A percentile compares a stretch with the other conserved stretches of the same genome.
Evolutionary conservation across 768 basidiomycete genomes (phyloP).

Genomic region (Fomitopsis serialis): DNA sequence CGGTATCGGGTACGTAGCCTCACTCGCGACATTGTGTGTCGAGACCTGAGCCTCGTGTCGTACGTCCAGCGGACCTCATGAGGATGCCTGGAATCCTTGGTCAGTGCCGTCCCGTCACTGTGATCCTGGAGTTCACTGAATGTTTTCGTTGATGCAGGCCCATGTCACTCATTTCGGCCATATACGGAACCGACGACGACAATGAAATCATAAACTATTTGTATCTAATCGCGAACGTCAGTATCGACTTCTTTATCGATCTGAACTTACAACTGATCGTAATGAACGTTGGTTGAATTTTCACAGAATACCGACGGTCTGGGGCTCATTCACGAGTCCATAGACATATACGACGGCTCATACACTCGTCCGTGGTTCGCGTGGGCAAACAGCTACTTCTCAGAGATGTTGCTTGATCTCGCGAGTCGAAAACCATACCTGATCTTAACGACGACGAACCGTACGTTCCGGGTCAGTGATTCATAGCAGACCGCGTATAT

Average conservation of each 20-base stretch:
- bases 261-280: too few relatives aligned
- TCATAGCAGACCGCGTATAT: not conserved
- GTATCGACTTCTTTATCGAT: conserved; percentile 21
- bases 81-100: conserved; percentile 70
- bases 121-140: not conserved
- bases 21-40: too few relatives aligned
- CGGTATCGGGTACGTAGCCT: conserved; percentile 67
- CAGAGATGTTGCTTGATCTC: conserved; percentile 76
- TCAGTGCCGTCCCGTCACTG: conserved; percentile 17
- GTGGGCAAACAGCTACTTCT: conserved; percentile 81
- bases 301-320: conserved; percentile 69
- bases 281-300: too few relatives aligned
- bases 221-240: conserved; percentile 63
- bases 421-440: conserved; percentile 68
- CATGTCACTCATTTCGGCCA: conserved; percentile 73
- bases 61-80: conserved; percentile 62
- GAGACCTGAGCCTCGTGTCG: too few relatives aligned
- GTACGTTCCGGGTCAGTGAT: conserved; percentile 48
- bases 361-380: conserved; percentile 79
- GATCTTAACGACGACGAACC: conserved; percentile 51
- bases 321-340: conserved; percentile 76
- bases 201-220: conserved; percentile 57
- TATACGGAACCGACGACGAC: conserved; percentile 73
- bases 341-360: conserved; percentile 50
- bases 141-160: conserved; percentile 43